Evolutionary conservation across 345 rosid species (phyloP), one percentile per base, ranked within the genome.

Genomic region (Nephelium lappaceum): DNA sequence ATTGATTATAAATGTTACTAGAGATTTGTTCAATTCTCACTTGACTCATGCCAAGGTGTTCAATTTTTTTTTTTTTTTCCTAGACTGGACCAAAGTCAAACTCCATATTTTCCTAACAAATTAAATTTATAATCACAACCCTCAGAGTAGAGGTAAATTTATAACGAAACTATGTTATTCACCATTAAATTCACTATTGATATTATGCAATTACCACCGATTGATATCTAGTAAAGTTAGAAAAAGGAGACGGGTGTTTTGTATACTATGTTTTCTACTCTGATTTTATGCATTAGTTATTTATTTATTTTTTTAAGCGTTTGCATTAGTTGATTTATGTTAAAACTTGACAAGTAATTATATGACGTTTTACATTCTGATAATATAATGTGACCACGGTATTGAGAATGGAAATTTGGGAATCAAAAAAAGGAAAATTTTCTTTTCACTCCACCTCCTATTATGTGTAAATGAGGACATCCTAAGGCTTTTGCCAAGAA

Each of bases 281-380:
- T 69, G 41, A 16, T 12, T 64, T 64, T 1, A 8, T 69, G 10
- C 72, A 70, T 71, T 71, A 15, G 4, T 71, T 49, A n/a, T n/a
- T n/a, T n/a, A n/a, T n/a, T n/a, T n/a, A n/a, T n/a, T n/a, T n/a
- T n/a, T n/a, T n/a, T n/a, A n/a, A n/a, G n/a, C n/a, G n/a, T 1
- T 16, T 69, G 10, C 72, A 70, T 71, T 71, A 15, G 4, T 71
- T 49, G 62, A 49, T 49, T 49, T 36, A 16, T 21, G 57, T 47
- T 36, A 69, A 69, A 69, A 39, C 25, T 69, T 39, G 74, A 42
- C 19, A 71, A 61, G 72, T 8, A 45, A 43, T 43, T 19, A 31
- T 24, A 2, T 1, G 7, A 49, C 25, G 12, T 9, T 70, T 69
- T 5, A 45, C 39, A 47, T 23, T 51, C 4, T 71, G 42, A 51